Base-by-base conservation (phyloP, 106 monocot genomes). In the Dioscorea dumetorum region DNA sequence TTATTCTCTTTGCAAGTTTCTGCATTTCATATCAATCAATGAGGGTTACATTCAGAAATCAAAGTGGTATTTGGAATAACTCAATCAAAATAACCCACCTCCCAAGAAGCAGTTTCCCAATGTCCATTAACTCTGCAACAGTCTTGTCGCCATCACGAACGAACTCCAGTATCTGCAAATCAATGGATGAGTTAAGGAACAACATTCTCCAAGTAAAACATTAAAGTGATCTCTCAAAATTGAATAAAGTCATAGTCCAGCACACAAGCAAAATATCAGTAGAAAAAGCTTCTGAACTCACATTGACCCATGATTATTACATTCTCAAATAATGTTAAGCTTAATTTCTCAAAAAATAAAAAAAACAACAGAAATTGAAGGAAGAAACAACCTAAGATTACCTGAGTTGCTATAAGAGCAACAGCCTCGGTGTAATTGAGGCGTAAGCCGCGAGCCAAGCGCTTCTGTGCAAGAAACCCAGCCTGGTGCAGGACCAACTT, bases 391-490 rank as follows among this genome's bases (percentile, higher is more conserved):
- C 41, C 6, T 41, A 6, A 41, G 41, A 41, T 10, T 8, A 99
- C 97, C 91, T 99, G 97, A 58, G 92, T 81, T 15, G 97, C 97
- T 51, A 99, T 92, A 51, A 99, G 84, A 22, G 97, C 97, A 0
- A 92, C 87, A 6, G 97, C 86, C 79, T 99, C 97, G 18, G 86
- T 87, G 82, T 99, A 99, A 60, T 92, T 99, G 59, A 99, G 89
- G 7, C 84, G 80, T 24, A 99, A 69, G 33, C 97, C 97, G 48
- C 92, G 88, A 22, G 97, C 92, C 24, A 99, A 75, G 56, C 97
- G 91, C 78, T 92, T 92, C 82, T 99, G 97, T 3, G 97, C 87
- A 16, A 99, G 82, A 50, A 82, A 87, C 2, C 92, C 97, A 0
- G 92, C 97, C 54, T 82, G 77, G 67, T 99, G 97, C 22, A 99